Base-by-base conservation (phyloP, 208 protist genomes). In the Trypanosoma platydactyli region DNA sequence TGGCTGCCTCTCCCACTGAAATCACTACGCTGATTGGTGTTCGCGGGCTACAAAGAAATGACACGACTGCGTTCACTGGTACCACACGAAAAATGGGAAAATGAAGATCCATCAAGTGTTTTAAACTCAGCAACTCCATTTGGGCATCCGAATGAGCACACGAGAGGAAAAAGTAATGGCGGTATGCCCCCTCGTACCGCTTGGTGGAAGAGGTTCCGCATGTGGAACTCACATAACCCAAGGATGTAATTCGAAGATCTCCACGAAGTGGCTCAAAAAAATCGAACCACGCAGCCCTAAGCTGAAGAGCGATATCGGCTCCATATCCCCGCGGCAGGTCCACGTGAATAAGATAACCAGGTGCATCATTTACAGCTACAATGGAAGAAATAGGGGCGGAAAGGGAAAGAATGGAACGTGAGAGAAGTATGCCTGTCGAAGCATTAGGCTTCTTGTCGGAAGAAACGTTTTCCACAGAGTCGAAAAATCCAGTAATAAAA, bases 81-180 rank as follows among this genome's bases (percentile, higher is more conserved):
- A 72, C 45, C 67, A 88, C 63, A n/a, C 76, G 52, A 24, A 66
- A 62, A 44, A 81, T 54, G 40, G 50, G 64, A 62, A 76, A 71
- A 18, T 35, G 38, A 45, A 27, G 59, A 24, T 53, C 27, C 15
- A 55, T 57, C 13, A 76, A 24, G 5, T 55, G 50, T 41, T 59
- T 50, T n/a, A 51, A 46, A 33, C 27, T 58, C 20, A 70, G 63
- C 7, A 40, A 0, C 53, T 62, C 65, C 35, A 30, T 33, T 41
- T 51, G 18, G 13, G 15, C 29, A 41, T 85, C 59, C 13, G 57
- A 55, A n/a, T 64, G 20, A 30, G 27, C 52, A 70, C 62, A 86
- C 3, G 77, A 80, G 16, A 76, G 69, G 68, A 89, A 94, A 77
- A 92, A 92, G 68, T 86, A 85, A 58, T 92, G 86, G 0, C 79